Evolutionary conservation across 2,329 filamentous ascomycete genomes (phyloP).

Genomic region (Pyrenochaeta sp.): DNA sequence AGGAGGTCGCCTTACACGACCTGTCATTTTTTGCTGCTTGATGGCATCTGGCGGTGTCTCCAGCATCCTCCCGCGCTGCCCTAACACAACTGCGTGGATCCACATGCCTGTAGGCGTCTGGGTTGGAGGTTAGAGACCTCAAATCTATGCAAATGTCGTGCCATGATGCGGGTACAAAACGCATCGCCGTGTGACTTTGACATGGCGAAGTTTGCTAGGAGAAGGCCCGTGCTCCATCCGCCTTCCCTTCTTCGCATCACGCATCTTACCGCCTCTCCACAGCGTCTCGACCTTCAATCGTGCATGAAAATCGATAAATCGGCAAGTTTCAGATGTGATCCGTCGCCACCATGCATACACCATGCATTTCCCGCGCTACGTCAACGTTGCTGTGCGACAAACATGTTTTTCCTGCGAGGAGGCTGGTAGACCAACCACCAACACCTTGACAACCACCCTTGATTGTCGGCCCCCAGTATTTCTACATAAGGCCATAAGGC

Average conservation of each 20-base stretch:
- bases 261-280: constrained; percentile 9
- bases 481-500: constrained; percentile 17
- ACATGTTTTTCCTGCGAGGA: constrained; percentile 30
- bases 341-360: constrained; percentile 25
- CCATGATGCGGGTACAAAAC: constrained; percentile 7
- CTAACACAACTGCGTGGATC: not conserved
- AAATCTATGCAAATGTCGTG: not conserved
- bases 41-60: constrained; percentile 5
- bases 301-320: constrained; percentile 20
- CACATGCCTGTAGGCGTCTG: not conserved
- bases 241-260: constrained; percentile 2
- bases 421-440: constrained; percentile 31
- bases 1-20: not conserved
- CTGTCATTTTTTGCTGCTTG: not conserved
- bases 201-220: not conserved
- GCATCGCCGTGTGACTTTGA: constrained; percentile 10
- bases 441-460: constrained; percentile 27
- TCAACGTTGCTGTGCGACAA: constrained; percentile 32
- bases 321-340: constrained; percentile 19
- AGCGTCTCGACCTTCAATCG: constrained; percentile 1
- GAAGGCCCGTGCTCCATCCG: constrained; percentile 16
- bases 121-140: not conserved
- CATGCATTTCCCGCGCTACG: constrained; percentile 20
- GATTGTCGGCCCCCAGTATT: constrained; percentile 20
- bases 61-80: not conserved